Evolutionary conservation across 176 grass and related monocot species (phyloP).

Genomic region (Lolium perenne): DNA sequence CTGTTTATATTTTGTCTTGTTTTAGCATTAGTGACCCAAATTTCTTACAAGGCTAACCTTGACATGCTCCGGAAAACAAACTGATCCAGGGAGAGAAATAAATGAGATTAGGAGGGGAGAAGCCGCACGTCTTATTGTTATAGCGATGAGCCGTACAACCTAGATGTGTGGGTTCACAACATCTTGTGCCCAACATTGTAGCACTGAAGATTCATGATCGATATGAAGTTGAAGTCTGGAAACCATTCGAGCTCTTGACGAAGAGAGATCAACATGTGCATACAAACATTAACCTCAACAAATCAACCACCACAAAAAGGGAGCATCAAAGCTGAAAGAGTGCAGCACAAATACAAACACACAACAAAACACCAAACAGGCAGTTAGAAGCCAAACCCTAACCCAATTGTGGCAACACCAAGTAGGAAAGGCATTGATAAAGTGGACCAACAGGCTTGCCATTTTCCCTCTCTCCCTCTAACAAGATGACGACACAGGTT

Average conservation of each 20-base stretch:
- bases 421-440: slow-evolving; percentile 11
- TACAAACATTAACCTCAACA: background rate
- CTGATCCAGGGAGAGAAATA: background rate
- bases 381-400: slow-evolving; percentile 10
- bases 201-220: too few species aligned
- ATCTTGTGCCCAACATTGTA: too few species aligned
- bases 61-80: background rate
- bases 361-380: background rate
- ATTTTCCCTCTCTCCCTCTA: background rate
- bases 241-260: too few species aligned
- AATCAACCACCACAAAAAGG: slow-evolving; percentile 22
- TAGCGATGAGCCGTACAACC: too few species aligned
- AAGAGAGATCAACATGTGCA: background rate
- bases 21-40: background rate
- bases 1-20: background rate
- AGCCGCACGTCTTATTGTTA: too few species aligned
- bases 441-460: slow-evolving; percentile 34
- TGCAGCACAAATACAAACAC: background rate
- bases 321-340: slow-evolving; percentile 5
- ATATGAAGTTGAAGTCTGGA: too few species aligned
- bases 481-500: slow-evolving; percentile 48
- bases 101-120: background rate
- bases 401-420: slow-evolving; percentile 24
- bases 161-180: too few species aligned
- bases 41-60: background rate